These are phyloP conservation scores for Nannizziopsis arthrosporioides DNA, from an alignment of 2,329 filamentous ascomycete genomes.

Conservation along the genomic window DNA sequence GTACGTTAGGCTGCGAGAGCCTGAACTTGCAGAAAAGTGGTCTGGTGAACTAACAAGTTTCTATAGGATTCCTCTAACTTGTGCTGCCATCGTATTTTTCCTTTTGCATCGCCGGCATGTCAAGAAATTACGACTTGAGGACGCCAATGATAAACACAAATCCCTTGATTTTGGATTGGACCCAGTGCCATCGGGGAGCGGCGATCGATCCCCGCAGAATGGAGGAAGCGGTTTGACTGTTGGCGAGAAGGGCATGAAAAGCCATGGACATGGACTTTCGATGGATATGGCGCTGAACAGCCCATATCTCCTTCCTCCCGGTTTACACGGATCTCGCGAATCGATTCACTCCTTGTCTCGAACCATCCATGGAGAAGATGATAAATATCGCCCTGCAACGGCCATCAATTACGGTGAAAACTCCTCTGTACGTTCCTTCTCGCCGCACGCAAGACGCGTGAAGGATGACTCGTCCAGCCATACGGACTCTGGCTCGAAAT, in stretches of 20 bases:
- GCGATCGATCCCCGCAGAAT: constrained; percentile 34
- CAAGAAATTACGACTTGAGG: constrained; percentile 60
- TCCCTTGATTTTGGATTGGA: constrained; percentile 88
- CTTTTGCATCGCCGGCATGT: constrained; percentile 70
- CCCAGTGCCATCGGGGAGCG: constrained; percentile 25
- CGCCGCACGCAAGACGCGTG: constrained; percentile 21
- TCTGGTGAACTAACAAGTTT: neutral
- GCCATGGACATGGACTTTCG: constrained; percentile 13
- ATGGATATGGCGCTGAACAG: constrained; percentile 50
- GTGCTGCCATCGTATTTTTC: constrained; percentile 55
- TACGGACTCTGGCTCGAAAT: constrained; percentile 38
- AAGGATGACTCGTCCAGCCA: constrained; percentile 43
- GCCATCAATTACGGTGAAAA: constrained; percentile 43
- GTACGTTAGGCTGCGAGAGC: constrained; percentile 44
- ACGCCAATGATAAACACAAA: constrained; percentile 74
- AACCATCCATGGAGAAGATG: constrained; percentile 60
- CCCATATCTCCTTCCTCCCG: constrained; percentile 87
- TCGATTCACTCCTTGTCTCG: constrained; percentile 78
- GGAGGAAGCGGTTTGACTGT: constrained; percentile 25
- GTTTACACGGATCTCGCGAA: constrained; percentile 64
- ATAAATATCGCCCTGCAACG: constrained; percentile 63
- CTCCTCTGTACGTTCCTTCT: constrained; percentile 29
- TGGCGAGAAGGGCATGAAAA: constrained; percentile 19
- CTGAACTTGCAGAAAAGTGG: too few relatives aligned
- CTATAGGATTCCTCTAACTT: constrained; percentile 60